Percentiles rank a stretch among this genome's conserved stretches.
phyloP scores from a whole-genome alignment of 2,329 filamentous ascomycete species.

The Knoxdaviesia proteae region DNA sequence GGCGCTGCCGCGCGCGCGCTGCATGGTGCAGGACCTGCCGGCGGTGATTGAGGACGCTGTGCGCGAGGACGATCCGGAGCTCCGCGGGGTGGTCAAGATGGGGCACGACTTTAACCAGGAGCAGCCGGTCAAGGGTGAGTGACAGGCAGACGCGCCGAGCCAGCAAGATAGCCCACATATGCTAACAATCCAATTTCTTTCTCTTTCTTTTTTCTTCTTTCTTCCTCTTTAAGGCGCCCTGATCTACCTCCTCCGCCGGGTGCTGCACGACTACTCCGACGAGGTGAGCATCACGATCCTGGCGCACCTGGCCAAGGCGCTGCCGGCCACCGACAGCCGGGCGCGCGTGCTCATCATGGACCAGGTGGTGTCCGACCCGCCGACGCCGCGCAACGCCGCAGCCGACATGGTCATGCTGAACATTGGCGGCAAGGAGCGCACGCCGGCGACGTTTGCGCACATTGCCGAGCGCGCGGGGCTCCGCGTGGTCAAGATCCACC shows the following conservation, averaged over 20 bases:
- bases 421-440: constrained; percentile 14
- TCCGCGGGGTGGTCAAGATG: constrained; percentile 7
- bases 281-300: constrained; percentile 11
- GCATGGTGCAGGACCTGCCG: constrained; percentile 12
- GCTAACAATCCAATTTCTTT: neutral
- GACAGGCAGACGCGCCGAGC: no score
- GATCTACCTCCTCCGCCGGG: constrained; percentile 16
- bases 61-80: constrained; percentile 3
- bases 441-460: constrained; percentile 8
- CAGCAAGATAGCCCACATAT: neutral
- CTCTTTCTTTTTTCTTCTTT: no score
- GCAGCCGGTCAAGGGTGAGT: constrained; percentile 13
- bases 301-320: constrained; percentile 6
- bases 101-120: constrained; percentile 11
- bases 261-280: constrained; percentile 17
- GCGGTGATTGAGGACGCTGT: constrained; percentile 11
- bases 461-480: constrained; percentile 10
- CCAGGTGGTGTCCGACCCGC: constrained; percentile 10
- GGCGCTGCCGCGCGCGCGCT: constrained; percentile 9
- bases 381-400: constrained; percentile 8
- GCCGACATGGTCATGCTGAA: constrained; percentile 13
- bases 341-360: constrained; percentile 12
- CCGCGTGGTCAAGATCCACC: constrained; percentile 7
- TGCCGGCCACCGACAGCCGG: constrained; percentile 10
- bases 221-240: constrained; percentile 11